Evolutionary conservation across 2,329 filamentous ascomycete genomes (phyloP).

Genomic region (Cladophialophora psammophila): DNA sequence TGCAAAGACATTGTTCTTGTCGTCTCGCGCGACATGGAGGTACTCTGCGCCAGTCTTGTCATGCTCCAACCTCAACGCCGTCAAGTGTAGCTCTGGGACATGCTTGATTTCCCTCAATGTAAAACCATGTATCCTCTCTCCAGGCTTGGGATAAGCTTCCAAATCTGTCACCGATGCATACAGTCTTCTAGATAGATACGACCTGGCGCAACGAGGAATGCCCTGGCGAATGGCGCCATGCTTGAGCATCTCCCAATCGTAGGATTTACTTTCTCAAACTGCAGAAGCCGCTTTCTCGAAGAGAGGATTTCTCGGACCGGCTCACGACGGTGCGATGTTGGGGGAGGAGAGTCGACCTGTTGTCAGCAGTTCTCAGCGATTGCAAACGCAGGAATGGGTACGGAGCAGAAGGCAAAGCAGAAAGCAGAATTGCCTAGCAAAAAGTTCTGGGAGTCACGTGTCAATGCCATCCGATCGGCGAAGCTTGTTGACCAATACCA

Average conservation of each 20-base stretch:
- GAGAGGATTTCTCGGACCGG: constrained; percentile 1
- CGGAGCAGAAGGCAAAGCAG: not conserved
- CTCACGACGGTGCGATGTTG: not conserved
- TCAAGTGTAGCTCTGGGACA: constrained; percentile 91
- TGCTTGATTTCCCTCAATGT: constrained; percentile 88
- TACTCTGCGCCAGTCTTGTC: constrained; percentile 97
- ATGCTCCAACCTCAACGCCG: constrained; percentile 87
- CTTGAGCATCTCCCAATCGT: constrained; percentile 37
- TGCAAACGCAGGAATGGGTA: not conserved
- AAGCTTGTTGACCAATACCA: not conserved
- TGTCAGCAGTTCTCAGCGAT: not conserved
- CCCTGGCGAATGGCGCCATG: constrained; percentile 38
- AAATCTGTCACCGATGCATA: constrained; percentile 77
- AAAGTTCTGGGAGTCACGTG: not conserved
- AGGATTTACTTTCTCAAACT: not conserved
- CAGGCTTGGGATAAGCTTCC: constrained; percentile 75
- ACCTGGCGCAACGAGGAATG: constrained; percentile 25
- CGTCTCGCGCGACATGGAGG: constrained; percentile 90
- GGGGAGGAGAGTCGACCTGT: not conserved
- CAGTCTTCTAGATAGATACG: constrained; percentile 30
- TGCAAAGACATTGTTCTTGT: constrained; percentile 99
- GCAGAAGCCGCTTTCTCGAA: constrained; percentile 14
- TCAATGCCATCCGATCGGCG: not conserved
- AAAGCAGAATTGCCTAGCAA: not conserved
- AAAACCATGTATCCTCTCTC: constrained; percentile 91